phyloP scores from a whole-genome alignment of 2,329 filamentous ascomycete species.

The Mariannaea sp. region DNA sequence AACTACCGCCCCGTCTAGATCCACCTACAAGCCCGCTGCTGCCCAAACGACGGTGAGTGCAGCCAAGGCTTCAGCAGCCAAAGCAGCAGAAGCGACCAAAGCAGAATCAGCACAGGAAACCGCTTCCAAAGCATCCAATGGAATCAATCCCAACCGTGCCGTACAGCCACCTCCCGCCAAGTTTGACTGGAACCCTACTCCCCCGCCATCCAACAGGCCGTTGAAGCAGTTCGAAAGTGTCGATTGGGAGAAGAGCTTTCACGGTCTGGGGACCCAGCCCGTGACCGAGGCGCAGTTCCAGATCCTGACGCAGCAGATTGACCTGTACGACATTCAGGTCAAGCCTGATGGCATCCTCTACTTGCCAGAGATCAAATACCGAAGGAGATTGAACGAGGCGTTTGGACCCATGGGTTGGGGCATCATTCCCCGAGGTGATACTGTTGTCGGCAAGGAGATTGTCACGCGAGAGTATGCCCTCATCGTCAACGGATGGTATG shows the following conservation, averaged over 20 bases:
- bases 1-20: too few relatives aligned
- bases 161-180: neutral
- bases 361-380: constrained; percentile 97
- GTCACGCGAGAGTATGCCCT: constrained; percentile 93
- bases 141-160: too few relatives aligned
- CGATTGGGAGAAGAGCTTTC: constrained; percentile 85
- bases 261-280: constrained; percentile 72
- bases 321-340: constrained; percentile 83
- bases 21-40: too few relatives aligned
- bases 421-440: constrained; percentile 83
- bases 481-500: constrained; percentile 83
- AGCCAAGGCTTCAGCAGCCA: too few relatives aligned
- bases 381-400: constrained; percentile 83
- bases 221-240: constrained; percentile 40
- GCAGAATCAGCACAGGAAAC: too few relatives aligned
- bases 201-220: constrained; percentile 17
- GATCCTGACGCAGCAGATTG: constrained; percentile 69
- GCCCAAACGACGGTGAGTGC: neutral
- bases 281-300: constrained; percentile 73
- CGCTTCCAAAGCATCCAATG: neutral
- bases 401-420: constrained; percentile 98
- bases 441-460: constrained; percentile 79
- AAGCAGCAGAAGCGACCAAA: too few relatives aligned
- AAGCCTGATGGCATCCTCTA: constrained; percentile 98
- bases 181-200: constrained; percentile 2